Conservation (phyloP, 225 moss, liverwort and hornwort species). For the Neckera pumila region DNA sequence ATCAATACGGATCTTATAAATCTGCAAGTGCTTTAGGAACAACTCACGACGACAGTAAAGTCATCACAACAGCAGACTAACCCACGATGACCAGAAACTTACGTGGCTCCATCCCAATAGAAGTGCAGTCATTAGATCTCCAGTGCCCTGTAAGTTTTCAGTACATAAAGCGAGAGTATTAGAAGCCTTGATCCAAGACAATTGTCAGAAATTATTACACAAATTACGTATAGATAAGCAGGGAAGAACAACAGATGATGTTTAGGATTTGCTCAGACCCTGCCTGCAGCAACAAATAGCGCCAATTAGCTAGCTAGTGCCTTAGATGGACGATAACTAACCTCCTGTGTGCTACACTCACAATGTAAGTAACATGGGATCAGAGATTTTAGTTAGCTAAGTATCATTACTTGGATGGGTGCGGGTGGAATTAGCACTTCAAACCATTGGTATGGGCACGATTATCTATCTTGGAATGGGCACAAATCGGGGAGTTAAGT, state of each 20-base stretch:
- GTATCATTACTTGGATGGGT: background rate
- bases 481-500: background rate
- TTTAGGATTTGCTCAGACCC: background rate
- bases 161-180: background rate
- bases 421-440: background rate
- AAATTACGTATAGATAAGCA: background rate
- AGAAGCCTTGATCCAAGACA: background rate
- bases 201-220: background rate
- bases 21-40: background rate
- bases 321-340: background rate
- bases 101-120: conserved; percentile 92
- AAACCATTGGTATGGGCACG: background rate
- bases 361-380: background rate
- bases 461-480: background rate
- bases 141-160: conserved; percentile 56
- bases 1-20: background rate
- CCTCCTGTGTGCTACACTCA: background rate
- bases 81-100: conserved; percentile 15
- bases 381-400: background rate
- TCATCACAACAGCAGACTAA: background rate
- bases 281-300: background rate
- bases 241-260: background rate
- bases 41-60: background rate
- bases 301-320: background rate
- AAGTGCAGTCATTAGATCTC: conserved; percentile 90